Evolutionary conservation across 2,329 filamentous ascomycete species (phyloP), one percentile per base, ranked within the genome.

Genomic region (Aspergillus sp.): DNA sequence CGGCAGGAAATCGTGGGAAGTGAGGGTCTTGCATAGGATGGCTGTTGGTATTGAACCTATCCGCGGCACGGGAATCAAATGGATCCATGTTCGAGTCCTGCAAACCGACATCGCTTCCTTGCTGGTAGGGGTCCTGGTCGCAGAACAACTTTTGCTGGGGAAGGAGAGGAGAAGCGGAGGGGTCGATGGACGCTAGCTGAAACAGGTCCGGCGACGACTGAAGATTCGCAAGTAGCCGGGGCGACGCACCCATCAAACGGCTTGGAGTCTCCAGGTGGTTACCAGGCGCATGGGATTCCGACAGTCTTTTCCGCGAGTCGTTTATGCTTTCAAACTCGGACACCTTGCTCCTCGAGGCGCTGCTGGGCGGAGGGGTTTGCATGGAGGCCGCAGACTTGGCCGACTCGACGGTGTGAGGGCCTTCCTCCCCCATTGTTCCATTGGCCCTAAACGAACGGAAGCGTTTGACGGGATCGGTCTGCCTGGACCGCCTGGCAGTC

Each of bases 361-460:
- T 66, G 15, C 73, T 77, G 2, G 74, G 74, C 30, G 74, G 74
- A 20, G 74, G 74, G 8, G 74, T 78, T 53, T 78, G 74, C 63
- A 77, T 75, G 10, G 61, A 63, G 20, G 61, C 61, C 16, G 62
- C 62, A 6, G 61, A 65, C 33, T 58, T 63, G 36, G 54, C 49
- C 8, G 58, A 58, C 27, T 52, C 53, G 28, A 55, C 48, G 11
- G 55, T 52, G 11, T 49, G 50, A 13, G 54, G 49, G 7, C 49
- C 53, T 34, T 60, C 52, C 26, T 61, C 52, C 25, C 40, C 35
- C 33, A 44, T 24, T 25, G 36, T 32, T 24, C 42, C 45, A 34
- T 51, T 43, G 5, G 49, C 51, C 32, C 48, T 59, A 15, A 48
- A 34, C 3, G 48, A 30, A 7, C 51, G 52, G 35, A 52, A 52